Evolutionary conservation across 192 early-diverging fungal genomes (phyloP), one percentile per base, ranked within the genome.

Genomic region (Coemansia sp.): DNA sequence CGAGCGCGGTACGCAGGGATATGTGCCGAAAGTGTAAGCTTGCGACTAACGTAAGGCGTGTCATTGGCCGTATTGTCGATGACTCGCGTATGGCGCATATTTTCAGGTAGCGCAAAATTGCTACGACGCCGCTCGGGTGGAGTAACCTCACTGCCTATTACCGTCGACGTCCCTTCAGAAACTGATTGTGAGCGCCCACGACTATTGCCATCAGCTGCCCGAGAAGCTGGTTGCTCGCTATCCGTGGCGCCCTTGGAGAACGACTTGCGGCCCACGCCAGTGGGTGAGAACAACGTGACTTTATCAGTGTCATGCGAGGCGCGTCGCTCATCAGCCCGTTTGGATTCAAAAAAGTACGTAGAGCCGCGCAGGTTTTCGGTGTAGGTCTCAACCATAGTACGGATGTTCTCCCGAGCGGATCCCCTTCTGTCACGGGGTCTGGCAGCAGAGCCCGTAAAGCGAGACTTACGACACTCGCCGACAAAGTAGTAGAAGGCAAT

Each of bases 401-500:
- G 62, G 36, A 64, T 64, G 23, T 50, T 57, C 34, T 36, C 55
- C 16, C 55, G 31, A 36, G 33, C 34, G 1, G 55, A 57, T n/a
- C 55, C 55, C 16, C 55, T 33, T 9, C 55, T 57, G 26, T 33
- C 18, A 33, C 34, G 55, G 3, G 55, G 55, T 11, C 55, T 36
- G 6, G 33, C 28, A 2, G 57, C 25, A n/a, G 58, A 59, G 14
- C 11, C 18, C n/a, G 59, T 6, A 20, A 65, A 57, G n/a, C 28
- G 55, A 26, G 41, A 20, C 20, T 64, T 41, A 33, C 59, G 61
- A 25, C 53, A 38, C 36, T 72, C 66, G 5, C 35, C 8, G 3
- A 33, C 26, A 52, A 78, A 26, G 45, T 78, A 78, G 47, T 69
- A 72, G 0, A 65, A 7, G 16, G 76, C 76, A n/a, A 69, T 14